Conservation (phyloP, 176 grass and related monocot genomes). For the Oryza officinalis region DNA sequence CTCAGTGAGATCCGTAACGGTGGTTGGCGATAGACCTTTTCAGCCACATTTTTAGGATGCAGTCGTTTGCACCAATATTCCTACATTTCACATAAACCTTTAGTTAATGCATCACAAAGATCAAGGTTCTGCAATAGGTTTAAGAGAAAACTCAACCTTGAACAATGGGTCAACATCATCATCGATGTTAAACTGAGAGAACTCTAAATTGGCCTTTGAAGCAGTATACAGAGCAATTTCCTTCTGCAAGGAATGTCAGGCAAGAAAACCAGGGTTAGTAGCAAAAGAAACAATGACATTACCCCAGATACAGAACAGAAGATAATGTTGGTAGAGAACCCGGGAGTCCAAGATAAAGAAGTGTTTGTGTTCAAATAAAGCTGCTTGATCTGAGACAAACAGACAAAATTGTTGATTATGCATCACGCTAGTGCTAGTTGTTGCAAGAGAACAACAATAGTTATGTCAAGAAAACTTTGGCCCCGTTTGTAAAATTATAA, state of each 20-base stretch:
- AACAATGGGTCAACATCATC: slow-evolving; percentile 94
- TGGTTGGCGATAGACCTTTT: slow-evolving; percentile 93
- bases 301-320: slow-evolving; percentile 15
- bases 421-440: background rate
- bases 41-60: slow-evolving; percentile 94
- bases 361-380: slow-evolving; percentile 9
- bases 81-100: slow-evolving; percentile 45
- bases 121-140: background rate
- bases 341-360: background rate
- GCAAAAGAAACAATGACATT: slow-evolving; percentile 26
- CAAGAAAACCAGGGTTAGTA: slow-evolving; percentile 41
- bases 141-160: slow-evolving; percentile 58
- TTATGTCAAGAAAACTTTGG: background rate
- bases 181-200: slow-evolving; percentile 99
- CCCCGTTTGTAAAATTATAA: background rate
- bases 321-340: slow-evolving; percentile 9
- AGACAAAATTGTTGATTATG: background rate
- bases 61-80: slow-evolving; percentile 99
- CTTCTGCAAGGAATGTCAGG: slow-evolving; percentile 62
- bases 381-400: slow-evolving; percentile 11
- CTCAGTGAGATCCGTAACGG: slow-evolving; percentile 78
- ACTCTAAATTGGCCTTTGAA: slow-evolving; percentile 93
- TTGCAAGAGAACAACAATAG: slow-evolving; percentile 15
- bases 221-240: slow-evolving; percentile 98
- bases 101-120: slow-evolving; percentile 16